These are phyloP conservation scores for Trichoderma asperellum DNA, from an alignment of 2,329 filamentous ascomycete genomes.

Conservation along the genomic window DNA sequence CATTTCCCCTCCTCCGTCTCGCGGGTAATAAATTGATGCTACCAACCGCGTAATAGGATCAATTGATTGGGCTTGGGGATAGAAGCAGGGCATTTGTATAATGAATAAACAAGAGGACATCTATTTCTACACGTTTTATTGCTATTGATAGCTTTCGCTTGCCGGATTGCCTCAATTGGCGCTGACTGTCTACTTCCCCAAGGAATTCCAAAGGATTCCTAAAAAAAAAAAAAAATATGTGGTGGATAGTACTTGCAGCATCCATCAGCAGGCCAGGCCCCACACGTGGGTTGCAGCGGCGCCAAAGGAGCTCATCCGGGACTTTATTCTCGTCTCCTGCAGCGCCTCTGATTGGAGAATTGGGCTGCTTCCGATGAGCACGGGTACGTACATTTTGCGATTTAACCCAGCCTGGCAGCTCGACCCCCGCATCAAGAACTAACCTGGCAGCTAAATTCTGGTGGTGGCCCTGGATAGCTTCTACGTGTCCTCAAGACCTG, in stretches of 20 bases:
- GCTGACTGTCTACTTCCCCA: not conserved
- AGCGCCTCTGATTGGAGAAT: slow-evolving; percentile 9
- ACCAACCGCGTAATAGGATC: not conserved
- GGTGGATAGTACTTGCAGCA: not conserved
- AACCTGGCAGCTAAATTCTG: slow-evolving; percentile 27
- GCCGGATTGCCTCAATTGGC: not conserved
- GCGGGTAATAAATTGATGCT: not conserved
- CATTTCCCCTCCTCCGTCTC: slow-evolving; percentile 3
- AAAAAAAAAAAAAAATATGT: not conserved
- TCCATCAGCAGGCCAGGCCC: slow-evolving; percentile 16
- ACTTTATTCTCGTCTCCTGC: slow-evolving; percentile 22
- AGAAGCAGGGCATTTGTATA: too few relatives aligned
- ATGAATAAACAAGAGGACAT: too few relatives aligned
- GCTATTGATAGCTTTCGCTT: not conserved
- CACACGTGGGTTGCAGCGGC: slow-evolving; percentile 19
- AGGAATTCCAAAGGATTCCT: not conserved
- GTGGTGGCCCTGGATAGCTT: slow-evolving; percentile 32
- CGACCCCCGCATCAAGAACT: slow-evolving; percentile 25
- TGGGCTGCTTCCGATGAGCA: not conserved
- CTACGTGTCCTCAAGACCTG: slow-evolving; percentile 43
- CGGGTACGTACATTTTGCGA: slow-evolving; percentile 21
- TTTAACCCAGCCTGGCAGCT: slow-evolving; percentile 26
- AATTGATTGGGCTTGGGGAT: not conserved
- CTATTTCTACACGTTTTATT: not conserved
- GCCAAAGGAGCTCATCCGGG: slow-evolving; percentile 6